A percentile compares a stretch with the other conserved stretches of the same genome.
These are phyloP conservation scores for Trichoderma guizhouense DNA, from an alignment of 2,329 filamentous ascomycete species.

Conservation along the genomic window DNA sequence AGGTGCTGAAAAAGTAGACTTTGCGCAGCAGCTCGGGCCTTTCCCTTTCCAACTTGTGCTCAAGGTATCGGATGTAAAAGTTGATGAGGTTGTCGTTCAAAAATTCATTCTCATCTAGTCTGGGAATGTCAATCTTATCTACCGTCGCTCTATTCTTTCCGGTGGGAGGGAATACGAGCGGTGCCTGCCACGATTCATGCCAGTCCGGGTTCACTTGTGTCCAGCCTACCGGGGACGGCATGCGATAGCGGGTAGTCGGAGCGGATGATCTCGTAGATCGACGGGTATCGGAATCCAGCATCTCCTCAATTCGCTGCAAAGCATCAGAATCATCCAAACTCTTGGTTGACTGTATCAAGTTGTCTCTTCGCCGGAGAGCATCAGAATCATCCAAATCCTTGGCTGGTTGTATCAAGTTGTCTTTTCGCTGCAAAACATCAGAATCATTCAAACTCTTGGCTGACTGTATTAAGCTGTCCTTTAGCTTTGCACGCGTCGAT, in stretches of 20 bases:
- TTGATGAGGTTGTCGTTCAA: constrained; percentile 90
- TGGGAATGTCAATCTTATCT: constrained; percentile 67
- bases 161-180: constrained; percentile 58
- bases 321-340: neutral
- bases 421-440: neutral
- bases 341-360: constrained; percentile 21
- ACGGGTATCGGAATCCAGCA: constrained; percentile 23
- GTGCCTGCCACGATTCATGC: constrained; percentile 51
- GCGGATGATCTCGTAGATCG: constrained; percentile 27
- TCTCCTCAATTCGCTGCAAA: neutral
- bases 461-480: constrained; percentile 26
- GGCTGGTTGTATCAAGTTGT: neutral
- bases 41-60: constrained; percentile 55
- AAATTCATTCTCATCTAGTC: constrained; percentile 79
- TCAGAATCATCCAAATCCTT: neutral
- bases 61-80: constrained; percentile 78
- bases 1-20: constrained; percentile 89
- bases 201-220: constrained; percentile 49
- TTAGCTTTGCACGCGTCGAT: constrained; percentile 23
- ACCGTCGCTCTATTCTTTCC: constrained; percentile 63
- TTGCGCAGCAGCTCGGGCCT: constrained; percentile 56
- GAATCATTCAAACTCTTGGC: neutral
- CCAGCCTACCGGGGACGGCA: constrained; percentile 40
- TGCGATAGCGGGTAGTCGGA: constrained; percentile 2
- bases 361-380: neutral